Percentiles rank a stretch among this genome's conserved stretches.
Evolutionary conservation across 2,329 filamentous ascomycete species (phyloP).

Genomic region (Leptographium lundbergii): DNA sequence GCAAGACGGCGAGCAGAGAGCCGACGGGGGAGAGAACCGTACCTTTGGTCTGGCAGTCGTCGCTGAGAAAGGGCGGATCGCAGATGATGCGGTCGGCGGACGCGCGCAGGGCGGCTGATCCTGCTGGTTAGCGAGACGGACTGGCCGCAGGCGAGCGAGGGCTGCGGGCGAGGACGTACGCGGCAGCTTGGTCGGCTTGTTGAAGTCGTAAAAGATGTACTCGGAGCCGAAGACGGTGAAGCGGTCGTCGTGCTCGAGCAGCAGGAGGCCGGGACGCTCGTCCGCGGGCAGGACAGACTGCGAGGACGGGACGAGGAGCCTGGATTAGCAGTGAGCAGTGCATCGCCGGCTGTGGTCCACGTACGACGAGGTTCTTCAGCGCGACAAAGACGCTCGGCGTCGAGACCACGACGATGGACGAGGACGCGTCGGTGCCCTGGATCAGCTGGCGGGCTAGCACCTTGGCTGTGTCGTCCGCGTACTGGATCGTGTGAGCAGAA

Average conservation of each 20-base stretch:
- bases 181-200: slow-evolving; percentile 53
- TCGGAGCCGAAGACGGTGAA: slow-evolving; percentile 59
- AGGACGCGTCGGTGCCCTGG: slow-evolving; percentile 38
- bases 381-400: slow-evolving; percentile 68
- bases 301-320: neutral
- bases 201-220: slow-evolving; percentile 64
- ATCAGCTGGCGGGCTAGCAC: slow-evolving; percentile 53
- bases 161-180: slow-evolving; percentile 20
- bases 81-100: slow-evolving; percentile 56
- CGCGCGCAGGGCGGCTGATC: slow-evolving; percentile 37
- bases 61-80: slow-evolving; percentile 69
- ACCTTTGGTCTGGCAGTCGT: slow-evolving; percentile 73
- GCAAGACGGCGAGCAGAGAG: neutral
- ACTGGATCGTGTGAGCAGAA: slow-evolving; percentile 28
- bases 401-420: slow-evolving; percentile 56
- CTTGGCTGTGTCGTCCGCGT: slow-evolving; percentile 58
- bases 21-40: slow-evolving; percentile 10
- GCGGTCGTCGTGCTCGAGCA: slow-evolving; percentile 63
- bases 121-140: neutral
- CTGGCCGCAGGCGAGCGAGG: too few relatives aligned
- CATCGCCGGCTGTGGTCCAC: neutral
- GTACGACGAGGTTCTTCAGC: slow-evolving; percentile 43
- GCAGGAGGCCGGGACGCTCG: slow-evolving; percentile 39
- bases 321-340: neutral
- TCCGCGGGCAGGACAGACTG: neutral